phyloP scores from a whole-genome alignment of 2,329 filamentous ascomycete genomes.

The Exophiala oligosperma region DNA sequence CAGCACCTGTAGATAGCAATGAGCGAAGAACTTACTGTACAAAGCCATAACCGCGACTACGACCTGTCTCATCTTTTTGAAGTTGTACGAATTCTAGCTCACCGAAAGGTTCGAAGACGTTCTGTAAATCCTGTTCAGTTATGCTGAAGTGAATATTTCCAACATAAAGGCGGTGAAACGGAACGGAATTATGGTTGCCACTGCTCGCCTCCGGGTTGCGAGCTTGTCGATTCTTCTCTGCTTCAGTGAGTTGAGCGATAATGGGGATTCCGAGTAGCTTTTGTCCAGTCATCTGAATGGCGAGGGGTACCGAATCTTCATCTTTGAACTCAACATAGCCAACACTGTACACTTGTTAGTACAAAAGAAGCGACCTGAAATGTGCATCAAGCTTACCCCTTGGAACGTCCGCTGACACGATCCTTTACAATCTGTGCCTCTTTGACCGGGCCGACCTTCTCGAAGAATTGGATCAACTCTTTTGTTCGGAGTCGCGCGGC shows the following conservation, averaged over 20 bases:
- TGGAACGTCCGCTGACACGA: conserved; percentile 91
- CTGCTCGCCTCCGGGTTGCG: conserved; percentile 73
- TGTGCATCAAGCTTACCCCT: conserved; percentile 67
- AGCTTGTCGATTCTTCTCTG: conserved; percentile 97
- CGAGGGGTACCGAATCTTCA: conserved; percentile 88
- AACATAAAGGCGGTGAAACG: conserved; percentile 97
- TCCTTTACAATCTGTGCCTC: conserved; percentile 99
- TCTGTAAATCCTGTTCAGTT: conserved; percentile 90
- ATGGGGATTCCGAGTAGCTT: conserved; percentile 98
- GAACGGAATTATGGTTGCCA: conserved; percentile 75
- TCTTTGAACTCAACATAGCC: conserved; percentile 99
- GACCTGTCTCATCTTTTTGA: conserved; percentile 89
- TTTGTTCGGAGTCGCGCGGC: conserved; percentile 89
- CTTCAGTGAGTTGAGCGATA: conserved; percentile 97
- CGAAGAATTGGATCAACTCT: conserved; percentile 92
- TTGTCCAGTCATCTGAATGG: conserved; percentile 97
- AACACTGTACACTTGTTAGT: conserved; percentile 65
- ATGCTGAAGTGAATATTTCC: conserved; percentile 99
- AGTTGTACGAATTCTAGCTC: conserved; percentile 97
- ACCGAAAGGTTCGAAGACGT: conserved; percentile 96
- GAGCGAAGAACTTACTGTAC: conserved; percentile 73
- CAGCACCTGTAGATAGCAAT: conserved; percentile 32
- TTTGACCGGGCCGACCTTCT: conserved; percentile 89
- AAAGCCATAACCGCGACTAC: conserved; percentile 95
- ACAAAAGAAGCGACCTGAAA: conserved; percentile 8